Percentiles rank a stretch among this genome's conserved stretches.
These are phyloP conservation scores for Penicillium riverlandense DNA, from an alignment of 495 filamentous ascomycete species.

Conservation along the genomic window DNA sequence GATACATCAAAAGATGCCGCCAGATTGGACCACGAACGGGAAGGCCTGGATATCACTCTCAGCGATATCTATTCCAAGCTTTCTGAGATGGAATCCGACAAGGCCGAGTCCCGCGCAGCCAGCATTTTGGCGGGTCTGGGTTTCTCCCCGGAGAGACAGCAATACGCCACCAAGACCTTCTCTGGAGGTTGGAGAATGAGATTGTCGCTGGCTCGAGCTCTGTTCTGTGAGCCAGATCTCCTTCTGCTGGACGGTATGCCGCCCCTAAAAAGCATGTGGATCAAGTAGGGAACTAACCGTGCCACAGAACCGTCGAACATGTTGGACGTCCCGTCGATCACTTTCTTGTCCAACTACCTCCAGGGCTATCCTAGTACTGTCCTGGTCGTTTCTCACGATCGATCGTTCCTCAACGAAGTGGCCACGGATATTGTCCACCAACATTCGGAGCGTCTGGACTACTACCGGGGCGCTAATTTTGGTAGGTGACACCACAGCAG, in stretches of 20 bases:
- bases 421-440: conserved; percentile 99
- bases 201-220: conserved; percentile 84
- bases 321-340: conserved; percentile 99
- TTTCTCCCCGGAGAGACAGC: conserved; percentile 90
- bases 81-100: conserved; percentile 98
- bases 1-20: conserved; percentile 82
- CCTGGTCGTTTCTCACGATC: conserved; percentile 96
- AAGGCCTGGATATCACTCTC: conserved; percentile 81
- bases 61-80: conserved; percentile 89
- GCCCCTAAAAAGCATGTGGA: no score
- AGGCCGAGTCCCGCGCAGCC: conserved; percentile 89
- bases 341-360: conserved; percentile 95
- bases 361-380: conserved; percentile 91
- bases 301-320: conserved; percentile 91
- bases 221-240: conserved; percentile 98
- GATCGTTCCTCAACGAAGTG: conserved; percentile 97
- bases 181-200: conserved; percentile 99
- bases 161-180: conserved; percentile 92
- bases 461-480: conserved; percentile 98
- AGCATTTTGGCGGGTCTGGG: conserved; percentile 95
- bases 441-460: conserved; percentile 92
- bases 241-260: conserved; percentile 74
- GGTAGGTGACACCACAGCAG: conserved; percentile 25
- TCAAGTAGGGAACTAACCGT: not conserved
- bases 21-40: conserved; percentile 75